phyloP scores from a whole-genome alignment of 345 rosid species.

The Syzygium aqueum region DNA sequence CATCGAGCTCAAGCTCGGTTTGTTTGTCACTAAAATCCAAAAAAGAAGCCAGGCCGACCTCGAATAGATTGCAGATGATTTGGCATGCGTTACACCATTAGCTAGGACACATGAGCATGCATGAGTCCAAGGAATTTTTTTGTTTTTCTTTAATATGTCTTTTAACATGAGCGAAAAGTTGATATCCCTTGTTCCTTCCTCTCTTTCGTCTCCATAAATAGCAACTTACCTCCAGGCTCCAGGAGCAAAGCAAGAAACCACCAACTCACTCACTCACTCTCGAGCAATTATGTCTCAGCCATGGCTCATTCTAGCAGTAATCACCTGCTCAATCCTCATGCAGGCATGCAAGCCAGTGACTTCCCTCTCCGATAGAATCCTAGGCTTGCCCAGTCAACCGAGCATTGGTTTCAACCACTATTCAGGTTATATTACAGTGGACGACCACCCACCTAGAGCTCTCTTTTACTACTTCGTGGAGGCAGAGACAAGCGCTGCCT shows the following conservation, averaged over 20 bases:
- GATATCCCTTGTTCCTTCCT: neutral
- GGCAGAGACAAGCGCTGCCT: slow-evolving; percentile 18
- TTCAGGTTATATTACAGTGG: slow-evolving; percentile 22
- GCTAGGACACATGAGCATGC: neutral
- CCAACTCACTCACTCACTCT: neutral
- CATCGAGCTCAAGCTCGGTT: neutral
- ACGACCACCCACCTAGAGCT: slow-evolving; percentile 9
- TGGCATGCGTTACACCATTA: neutral
- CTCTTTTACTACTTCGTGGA: slow-evolving; percentile 39
- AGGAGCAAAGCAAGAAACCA: neutral
- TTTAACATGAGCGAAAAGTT: neutral
- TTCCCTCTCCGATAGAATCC: slow-evolving; percentile 5
- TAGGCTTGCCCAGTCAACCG: slow-evolving; percentile 23
- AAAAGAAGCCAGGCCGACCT: neutral
- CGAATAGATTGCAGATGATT: neutral
- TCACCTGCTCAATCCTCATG: neutral
- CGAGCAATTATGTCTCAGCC: neutral
- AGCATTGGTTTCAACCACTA: slow-evolving; percentile 18
- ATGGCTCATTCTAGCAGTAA: neutral
- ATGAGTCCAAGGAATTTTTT: neutral
- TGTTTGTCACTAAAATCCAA: neutral
- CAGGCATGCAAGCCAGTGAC: neutral
- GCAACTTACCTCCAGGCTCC: neutral
- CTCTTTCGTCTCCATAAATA: neutral
- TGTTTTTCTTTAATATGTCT: neutral